Conservation (phyloP, 2,329 filamentous ascomycete species). For the Trematosphaeria pertusa region DNA sequence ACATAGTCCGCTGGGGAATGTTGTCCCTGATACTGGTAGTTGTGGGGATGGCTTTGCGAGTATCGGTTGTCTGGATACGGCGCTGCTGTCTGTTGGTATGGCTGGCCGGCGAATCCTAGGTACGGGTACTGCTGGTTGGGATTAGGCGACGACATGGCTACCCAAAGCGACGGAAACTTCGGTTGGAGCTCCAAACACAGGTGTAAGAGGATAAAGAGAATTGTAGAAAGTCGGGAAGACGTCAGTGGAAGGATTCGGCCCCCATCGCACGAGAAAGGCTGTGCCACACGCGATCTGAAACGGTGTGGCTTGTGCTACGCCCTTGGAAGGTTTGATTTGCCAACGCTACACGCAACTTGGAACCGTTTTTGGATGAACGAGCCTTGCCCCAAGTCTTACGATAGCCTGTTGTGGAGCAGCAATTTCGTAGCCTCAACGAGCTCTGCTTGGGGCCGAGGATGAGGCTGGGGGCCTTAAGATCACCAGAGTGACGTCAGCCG, state of each 20-base stretch:
- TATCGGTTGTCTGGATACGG: constrained; percentile 15
- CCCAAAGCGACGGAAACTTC: not conserved
- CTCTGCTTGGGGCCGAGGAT: not conserved
- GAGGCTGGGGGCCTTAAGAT: constrained; percentile 5
- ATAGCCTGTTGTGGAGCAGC: too few species aligned
- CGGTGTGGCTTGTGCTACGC: constrained; percentile 1
- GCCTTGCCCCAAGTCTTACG: too few species aligned
- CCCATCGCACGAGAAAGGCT: constrained; percentile 1
- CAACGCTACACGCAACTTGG: too few species aligned
- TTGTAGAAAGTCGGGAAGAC: too few species aligned
- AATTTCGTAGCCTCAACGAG: not conserved
- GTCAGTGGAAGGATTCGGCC: constrained; percentile 14
- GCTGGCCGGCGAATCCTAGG: constrained; percentile 16
- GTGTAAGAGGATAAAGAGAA: too few species aligned
- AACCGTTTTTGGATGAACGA: too few species aligned
- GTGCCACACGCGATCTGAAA: constrained; percentile 8
- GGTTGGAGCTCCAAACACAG: too few species aligned
- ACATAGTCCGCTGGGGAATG: constrained; percentile 15
- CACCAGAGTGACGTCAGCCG: constrained; percentile 4
- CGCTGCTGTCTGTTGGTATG: constrained; percentile 15
- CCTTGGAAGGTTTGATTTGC: too few species aligned
- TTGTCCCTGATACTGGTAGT: constrained; percentile 4
- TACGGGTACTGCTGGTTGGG: constrained; percentile 11
- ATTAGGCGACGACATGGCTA: constrained; percentile 14
- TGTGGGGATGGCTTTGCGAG: constrained; percentile 12